phyloP scores from a whole-genome alignment of 192 early-diverging fungal species.

The Obelidium mucronatum region DNA sequence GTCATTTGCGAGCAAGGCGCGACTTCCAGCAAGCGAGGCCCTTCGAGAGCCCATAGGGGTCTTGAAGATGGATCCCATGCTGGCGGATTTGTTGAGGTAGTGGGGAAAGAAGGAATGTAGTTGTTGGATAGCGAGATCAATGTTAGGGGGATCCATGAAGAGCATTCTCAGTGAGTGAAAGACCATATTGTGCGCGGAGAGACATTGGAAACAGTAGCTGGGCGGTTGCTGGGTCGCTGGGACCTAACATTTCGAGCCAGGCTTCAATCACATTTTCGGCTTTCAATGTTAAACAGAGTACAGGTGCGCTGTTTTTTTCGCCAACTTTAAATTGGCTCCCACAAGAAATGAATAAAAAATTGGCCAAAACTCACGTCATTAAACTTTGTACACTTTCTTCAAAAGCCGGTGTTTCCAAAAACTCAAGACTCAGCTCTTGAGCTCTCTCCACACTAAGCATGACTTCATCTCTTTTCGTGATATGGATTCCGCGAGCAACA shows the following conservation, averaged over 20 bases:
- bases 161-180: conserved; percentile 53
- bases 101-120: conserved; percentile 56
- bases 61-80: conserved; percentile 32
- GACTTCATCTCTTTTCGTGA: conserved; percentile 59
- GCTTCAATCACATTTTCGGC: conserved; percentile 56
- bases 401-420: conserved; percentile 44
- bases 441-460: conserved; percentile 46
- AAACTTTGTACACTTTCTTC: conserved; percentile 45
- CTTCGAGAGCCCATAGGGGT: neutral
- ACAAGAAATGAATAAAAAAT: neutral
- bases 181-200: conserved; percentile 62
- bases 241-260: conserved; percentile 63
- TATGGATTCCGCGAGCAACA: conserved; percentile 50
- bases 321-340: neutral
- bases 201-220: conserved; percentile 41
- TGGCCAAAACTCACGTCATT: conserved; percentile 35
- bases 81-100: conserved; percentile 24
- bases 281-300: conserved; percentile 53
- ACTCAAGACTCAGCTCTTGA: conserved; percentile 49
- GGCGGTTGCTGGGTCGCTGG: conserved; percentile 53
- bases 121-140: conserved; percentile 53
- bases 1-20: conserved; percentile 7
- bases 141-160: conserved; percentile 60
- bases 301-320: conserved; percentile 40
- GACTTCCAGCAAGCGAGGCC: conserved; percentile 16